Conservation (phyloP, 1,284 basidiomycete species). For the Porodaedalea pini region DNA sequence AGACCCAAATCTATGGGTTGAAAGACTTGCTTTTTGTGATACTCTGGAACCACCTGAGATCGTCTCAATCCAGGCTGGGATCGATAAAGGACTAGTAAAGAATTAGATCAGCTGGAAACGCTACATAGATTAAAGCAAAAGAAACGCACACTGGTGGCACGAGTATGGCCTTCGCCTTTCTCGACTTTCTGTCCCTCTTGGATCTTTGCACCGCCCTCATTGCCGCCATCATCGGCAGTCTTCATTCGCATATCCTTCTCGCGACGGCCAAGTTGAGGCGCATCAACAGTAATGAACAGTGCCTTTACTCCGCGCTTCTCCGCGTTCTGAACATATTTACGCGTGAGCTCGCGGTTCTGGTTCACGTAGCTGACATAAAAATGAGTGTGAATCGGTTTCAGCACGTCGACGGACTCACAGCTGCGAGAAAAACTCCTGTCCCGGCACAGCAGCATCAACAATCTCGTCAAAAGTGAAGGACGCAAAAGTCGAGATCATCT, state of each 20-base stretch:
- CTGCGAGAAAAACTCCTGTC: slow-evolving; percentile 79
- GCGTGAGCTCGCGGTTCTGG: slow-evolving; percentile 77
- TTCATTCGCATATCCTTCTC: slow-evolving; percentile 97
- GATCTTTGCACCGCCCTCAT: slow-evolving; percentile 71
- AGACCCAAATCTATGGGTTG: not conserved
- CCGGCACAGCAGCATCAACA: slow-evolving; percentile 69
- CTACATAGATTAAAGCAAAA: not conserved
- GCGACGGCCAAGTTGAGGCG: slow-evolving; percentile 85
- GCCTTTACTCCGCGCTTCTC: slow-evolving; percentile 81
- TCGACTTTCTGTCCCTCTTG: slow-evolving; percentile 69
- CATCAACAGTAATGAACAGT: slow-evolving; percentile 91
- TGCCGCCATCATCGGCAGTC: slow-evolving; percentile 45
- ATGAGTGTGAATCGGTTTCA: not conserved
- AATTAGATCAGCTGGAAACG: not conserved
- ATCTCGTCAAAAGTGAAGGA: slow-evolving; percentile 90
- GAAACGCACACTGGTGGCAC: slow-evolving; percentile 80
- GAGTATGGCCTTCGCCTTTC: slow-evolving; percentile 85
- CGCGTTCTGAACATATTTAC: slow-evolving; percentile 80
- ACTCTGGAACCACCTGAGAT: slow-evolving; percentile 83
- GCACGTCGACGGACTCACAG: slow-evolving; percentile 40
- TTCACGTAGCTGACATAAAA: slow-evolving; percentile 69
- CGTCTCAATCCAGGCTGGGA: slow-evolving; percentile 82
- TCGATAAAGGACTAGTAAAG: slow-evolving; percentile 83
- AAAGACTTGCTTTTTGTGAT: slow-evolving; percentile 59
- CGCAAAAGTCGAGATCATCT: slow-evolving; percentile 90